Base-by-base conservation (phyloP, 2,329 filamentous ascomycete genomes). In the Penicillium sp. region DNA sequence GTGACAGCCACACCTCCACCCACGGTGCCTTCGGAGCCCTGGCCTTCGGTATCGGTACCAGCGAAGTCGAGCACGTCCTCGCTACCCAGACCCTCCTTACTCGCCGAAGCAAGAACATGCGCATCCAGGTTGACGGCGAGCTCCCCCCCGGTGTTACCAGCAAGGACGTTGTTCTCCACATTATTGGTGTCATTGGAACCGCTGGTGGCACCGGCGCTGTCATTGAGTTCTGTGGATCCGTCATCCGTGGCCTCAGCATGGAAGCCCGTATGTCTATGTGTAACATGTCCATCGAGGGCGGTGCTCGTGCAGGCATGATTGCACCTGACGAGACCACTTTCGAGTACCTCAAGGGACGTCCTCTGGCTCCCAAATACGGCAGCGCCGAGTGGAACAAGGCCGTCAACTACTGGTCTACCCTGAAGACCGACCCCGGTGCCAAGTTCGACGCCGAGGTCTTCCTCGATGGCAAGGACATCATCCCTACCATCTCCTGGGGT, bases 251-350 rank as follows among this genome's bases (percentile, higher is more conserved):
- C 55, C 80, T 97, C 64, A 95, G 90, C 74, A 96, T 99, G 84
- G 94, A 97, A 75, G 94, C 92, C 39, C 86, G 94, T 62, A 97
- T 99, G 94, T 96, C 92, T 57, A 95, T 99, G 71, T 97, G 94
- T 80, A 99, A 99, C 79, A 97, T 97, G 94, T 91, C 92, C 13
- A 96, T 97, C 63, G 94, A 99, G 79, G 94, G 82, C 62, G 94
- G 94, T 74, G 94, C 94, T 43, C 84, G 94, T 76, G 92, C 92
- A 54, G 94, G 94, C 61, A 95, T 99, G 91, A 87, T 99, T 53
- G 94, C 94, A 9, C 94, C 94, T 5, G 94, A 99, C 67, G 87
- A 96, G 68, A 88, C 80, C 52, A 97, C 94, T 25, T 96, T 96
- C 64, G 90, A 95, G 61, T 99, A 97, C 70, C 87, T 99, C 66